These are phyloP conservation scores for Cryptococcus sp. DNA, from an alignment of 1,284 basidiomycete genomes.

Conservation along the genomic window DNA sequence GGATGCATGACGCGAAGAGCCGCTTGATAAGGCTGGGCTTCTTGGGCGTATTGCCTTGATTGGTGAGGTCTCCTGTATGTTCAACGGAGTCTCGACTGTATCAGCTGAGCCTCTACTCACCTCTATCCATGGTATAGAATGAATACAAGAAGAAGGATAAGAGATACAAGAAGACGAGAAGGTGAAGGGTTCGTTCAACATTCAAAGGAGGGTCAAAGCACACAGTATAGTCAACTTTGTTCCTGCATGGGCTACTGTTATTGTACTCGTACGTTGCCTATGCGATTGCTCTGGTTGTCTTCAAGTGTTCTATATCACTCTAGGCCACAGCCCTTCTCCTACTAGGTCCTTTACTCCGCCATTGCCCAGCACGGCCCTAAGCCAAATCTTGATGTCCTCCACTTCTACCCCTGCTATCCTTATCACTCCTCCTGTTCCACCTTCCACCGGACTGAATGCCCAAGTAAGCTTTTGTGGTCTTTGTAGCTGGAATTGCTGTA, in stretches of 20 bases:
- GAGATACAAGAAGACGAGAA: background rate
- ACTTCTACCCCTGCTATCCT: conserved; percentile 41
- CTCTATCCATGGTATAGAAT: background rate
- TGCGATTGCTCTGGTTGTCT: too few species aligned
- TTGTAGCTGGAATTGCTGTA: conserved; percentile 37
- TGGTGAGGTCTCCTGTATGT: background rate
- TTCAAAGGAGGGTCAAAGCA: too few species aligned
- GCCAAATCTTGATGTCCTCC: conserved; percentile 41
- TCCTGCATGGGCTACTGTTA: too few species aligned
- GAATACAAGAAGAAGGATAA: background rate
- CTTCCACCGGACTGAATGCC: conserved; percentile 36
- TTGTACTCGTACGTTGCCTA: too few species aligned
- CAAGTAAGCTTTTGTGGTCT: conserved; percentile 34
- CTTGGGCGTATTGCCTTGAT: background rate
- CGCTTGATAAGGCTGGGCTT: background rate
- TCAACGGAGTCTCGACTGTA: background rate
- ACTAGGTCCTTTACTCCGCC: conserved; percentile 39
- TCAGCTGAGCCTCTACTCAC: too few species aligned
- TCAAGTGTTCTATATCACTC: too few species aligned
- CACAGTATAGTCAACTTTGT: background rate
- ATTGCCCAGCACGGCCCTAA: conserved; percentile 27
- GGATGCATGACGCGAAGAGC: background rate
- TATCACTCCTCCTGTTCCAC: conserved; percentile 32
- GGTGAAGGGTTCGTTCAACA: background rate
- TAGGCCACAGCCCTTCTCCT: conserved; percentile 45